Conservation (phyloP, 176 grass and related monocot species). For the Phoenix roebelenii region DNA sequence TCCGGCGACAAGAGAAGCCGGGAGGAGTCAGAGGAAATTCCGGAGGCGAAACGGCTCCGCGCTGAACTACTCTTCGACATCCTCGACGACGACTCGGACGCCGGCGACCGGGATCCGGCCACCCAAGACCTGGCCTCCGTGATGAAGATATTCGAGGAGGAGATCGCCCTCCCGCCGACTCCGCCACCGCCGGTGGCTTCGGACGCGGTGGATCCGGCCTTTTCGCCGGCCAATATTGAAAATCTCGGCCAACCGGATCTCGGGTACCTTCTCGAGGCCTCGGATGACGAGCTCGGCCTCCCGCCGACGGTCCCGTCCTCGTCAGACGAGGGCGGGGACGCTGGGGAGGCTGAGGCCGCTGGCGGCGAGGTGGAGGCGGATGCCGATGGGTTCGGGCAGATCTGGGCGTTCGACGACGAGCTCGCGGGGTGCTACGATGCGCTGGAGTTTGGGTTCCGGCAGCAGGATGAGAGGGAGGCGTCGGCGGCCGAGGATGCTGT, state of each 20-base stretch:
- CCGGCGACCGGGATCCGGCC: neutral
- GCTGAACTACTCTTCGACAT: neutral
- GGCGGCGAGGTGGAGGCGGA: neutral
- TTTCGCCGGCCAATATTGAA: too few species aligned
- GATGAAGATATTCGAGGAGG: slow-evolving; percentile 7
- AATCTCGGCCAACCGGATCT: neutral
- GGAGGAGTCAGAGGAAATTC: neutral
- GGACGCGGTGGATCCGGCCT: too few species aligned
- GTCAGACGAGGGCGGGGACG: neutral
- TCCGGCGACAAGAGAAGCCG: neutral
- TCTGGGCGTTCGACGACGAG: slow-evolving; percentile 12
- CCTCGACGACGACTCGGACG: neutral
- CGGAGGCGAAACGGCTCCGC: neutral
- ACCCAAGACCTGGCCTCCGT: slow-evolving; percentile 1
- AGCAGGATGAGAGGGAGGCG: neutral
- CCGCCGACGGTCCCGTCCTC: slow-evolving; percentile 3
- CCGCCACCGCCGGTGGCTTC: neutral
- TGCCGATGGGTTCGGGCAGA: slow-evolving; percentile 1
- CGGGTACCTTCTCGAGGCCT: slow-evolving; percentile 11
- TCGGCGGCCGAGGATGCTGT: neutral
- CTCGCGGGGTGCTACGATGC: neutral
- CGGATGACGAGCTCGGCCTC: slow-evolving; percentile 15
- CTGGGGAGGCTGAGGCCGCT: neutral
- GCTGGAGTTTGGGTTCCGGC: neutral
- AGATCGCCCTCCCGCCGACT: slow-evolving; percentile 1